Base-by-base conservation (phyloP, 2,329 filamentous ascomycete species). In the Coleophoma crateriformis region DNA sequence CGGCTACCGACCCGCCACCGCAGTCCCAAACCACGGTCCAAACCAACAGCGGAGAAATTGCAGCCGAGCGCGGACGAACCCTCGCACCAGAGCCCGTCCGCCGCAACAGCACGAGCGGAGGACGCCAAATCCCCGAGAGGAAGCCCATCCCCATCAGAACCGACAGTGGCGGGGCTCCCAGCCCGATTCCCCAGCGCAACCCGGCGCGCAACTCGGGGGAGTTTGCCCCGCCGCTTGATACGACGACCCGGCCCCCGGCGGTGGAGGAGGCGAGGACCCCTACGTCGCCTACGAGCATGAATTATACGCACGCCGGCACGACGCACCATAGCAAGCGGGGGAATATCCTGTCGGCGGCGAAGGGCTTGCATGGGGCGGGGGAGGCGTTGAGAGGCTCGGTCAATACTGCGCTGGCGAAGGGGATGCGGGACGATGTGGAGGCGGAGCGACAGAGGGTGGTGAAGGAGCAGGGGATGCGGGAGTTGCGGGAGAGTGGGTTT, bases 321-420 rank as follows among this genome's bases (percentile, higher is more conserved):
- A 41, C 46, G 13, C 46, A 14, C 20, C 4, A 17, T 7, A 34
- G 32, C 13, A 27, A 46, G 27, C 39, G 51, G 6, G 41, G 47
- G 37, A 47, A 42, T 20, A 33, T 56, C 3, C 34, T 42, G 8
- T 49, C 34, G 10, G 53, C 54, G 5, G 17, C 50, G 4, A 59
- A 58, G 37, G 59, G 59, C 8, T 33, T 61, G 1, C 54, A 56
- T 33, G 59, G 59, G 17, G 58, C 58, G 10, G 50, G 54, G 2
- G 59, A 61, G 40, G 59, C 55, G 4, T 15, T 61, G 2, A 37
- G 59, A 33, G 59, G 59, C 14, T 47, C 50, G 8, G 48, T 61
- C 3, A 60, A 61, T 40, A 42, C 41, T 22, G 50, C 38, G 6
- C 54, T 61, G 19, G 59, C 58, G 27, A 50, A 50, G 19, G 51